phyloP scores from a whole-genome alignment of 1,284 basidiomycete genomes.

The Vanrija pseudolonga region DNA sequence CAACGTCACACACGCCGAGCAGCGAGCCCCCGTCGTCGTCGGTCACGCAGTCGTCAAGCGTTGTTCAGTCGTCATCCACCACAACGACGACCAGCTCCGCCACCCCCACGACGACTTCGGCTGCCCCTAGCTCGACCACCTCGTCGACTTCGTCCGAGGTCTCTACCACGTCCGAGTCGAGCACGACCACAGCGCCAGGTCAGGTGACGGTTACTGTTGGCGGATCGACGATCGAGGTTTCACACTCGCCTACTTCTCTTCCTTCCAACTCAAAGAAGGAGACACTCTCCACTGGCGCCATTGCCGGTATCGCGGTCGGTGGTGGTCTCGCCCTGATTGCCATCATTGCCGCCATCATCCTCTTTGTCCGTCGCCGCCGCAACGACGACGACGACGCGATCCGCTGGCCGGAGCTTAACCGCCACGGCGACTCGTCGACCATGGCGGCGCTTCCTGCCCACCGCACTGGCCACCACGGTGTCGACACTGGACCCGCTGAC shows the following conservation, averaged over 20 bases:
- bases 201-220: neutral
- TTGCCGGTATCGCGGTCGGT: constrained; percentile 45
- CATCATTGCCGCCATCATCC: constrained; percentile 34
- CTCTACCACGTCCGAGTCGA: neutral
- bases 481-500: constrained; percentile 26
- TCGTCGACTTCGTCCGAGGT: neutral
- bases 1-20: neutral
- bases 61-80: neutral
- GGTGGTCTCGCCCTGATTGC: constrained; percentile 38
- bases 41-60: neutral
- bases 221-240: neutral
- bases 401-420: constrained; percentile 49
- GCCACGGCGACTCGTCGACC: constrained; percentile 44
- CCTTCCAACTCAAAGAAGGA: neutral
- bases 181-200: neutral
- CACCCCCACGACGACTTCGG: neutral
- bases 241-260: neutral
- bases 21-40: neutral
- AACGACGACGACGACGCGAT: constrained; percentile 47
- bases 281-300: constrained; percentile 38
- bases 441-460: constrained; percentile 42
- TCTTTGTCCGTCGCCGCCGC: constrained; percentile 32
- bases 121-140: neutral
- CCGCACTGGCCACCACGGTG: constrained; percentile 41
- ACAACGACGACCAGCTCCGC: neutral